Evolutionary conservation across 202 grass and related monocot genomes (phyloP).

Genomic region (Brachypodium distachyon): DNA sequence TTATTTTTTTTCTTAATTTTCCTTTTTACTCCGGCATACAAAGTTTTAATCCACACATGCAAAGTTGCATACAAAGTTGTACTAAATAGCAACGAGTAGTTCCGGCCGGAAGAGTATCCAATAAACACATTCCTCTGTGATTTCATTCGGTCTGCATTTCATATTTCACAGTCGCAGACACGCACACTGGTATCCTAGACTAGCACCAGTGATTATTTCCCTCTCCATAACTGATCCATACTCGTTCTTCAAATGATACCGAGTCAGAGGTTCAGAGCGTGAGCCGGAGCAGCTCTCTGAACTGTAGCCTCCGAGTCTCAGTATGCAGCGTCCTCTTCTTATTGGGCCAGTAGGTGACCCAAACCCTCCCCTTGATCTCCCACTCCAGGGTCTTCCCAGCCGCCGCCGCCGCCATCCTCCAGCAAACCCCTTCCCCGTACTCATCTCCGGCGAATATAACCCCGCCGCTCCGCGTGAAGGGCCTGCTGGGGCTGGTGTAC

Average conservation of each 20-base stretch:
- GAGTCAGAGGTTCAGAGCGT: no score
- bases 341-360: constrained; percentile 79
- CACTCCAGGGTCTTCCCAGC: constrained; percentile 57
- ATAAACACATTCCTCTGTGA: no score
- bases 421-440: constrained; percentile 60
- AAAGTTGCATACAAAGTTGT: no score
- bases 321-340: constrained; percentile 52
- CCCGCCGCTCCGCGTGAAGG: constrained; percentile 50
- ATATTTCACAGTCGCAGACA: neutral
- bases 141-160: neutral
- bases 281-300: constrained; percentile 52
- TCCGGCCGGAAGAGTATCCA: no score
- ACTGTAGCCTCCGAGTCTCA: constrained; percentile 57
- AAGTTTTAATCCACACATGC: no score
- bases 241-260: no score
- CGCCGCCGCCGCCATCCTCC: constrained; percentile 41
- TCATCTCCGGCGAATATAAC: constrained; percentile 71
- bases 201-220: neutral
- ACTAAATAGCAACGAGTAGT: no score
- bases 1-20: no score
- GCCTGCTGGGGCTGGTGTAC: constrained; percentile 41
- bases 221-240: neutral
- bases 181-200: neutral
- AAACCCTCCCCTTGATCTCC: constrained; percentile 70
- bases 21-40: no score